A percentile compares a stretch with the other conserved stretches of the same genome.
Conservation (phyloP, 176 grass and related monocot genomes). For the Typha latifolia region DNA sequence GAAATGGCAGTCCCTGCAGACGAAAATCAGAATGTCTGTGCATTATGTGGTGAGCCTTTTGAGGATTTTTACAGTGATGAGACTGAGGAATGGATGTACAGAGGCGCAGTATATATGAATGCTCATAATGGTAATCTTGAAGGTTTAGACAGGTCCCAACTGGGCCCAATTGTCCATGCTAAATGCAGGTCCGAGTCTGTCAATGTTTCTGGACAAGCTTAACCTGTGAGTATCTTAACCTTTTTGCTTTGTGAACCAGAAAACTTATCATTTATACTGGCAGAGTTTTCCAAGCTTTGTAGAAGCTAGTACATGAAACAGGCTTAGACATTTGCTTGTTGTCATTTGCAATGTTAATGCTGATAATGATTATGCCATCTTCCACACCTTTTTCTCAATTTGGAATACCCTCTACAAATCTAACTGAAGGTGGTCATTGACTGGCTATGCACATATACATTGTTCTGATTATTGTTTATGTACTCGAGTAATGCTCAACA, state of each 20-base stretch:
- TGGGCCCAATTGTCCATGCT: conserved; percentile 93
- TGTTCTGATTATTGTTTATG: too few relatives aligned
- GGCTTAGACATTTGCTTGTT: too few relatives aligned
- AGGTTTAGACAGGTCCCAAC: conserved; percentile 45
- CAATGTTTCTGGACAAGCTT: conserved; percentile 27
- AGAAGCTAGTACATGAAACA: too few relatives aligned
- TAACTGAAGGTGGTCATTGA: too few relatives aligned
- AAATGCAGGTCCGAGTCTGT: conserved; percentile 71
- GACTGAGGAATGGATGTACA: conserved; percentile 99
- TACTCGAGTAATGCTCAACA: too few relatives aligned
- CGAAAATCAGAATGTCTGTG: conserved; percentile 81
- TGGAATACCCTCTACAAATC: too few relatives aligned
- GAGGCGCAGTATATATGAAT: conserved; percentile 93
- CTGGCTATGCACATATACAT: too few relatives aligned
- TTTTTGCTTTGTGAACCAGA: conserved; percentile 3
- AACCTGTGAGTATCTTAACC: conserved; percentile 38
- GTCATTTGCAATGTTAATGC: too few relatives aligned
- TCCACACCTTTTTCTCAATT: too few relatives aligned
- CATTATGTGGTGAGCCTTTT: conserved; percentile 84
- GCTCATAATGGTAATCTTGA: conserved; percentile 49
- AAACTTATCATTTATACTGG: background rate
- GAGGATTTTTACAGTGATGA: conserved; percentile 98
- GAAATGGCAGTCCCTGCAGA: conserved; percentile 88
- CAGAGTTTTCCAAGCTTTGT: too few relatives aligned
- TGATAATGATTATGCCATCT: too few relatives aligned